These are phyloP conservation scores for Exobasidium cylindrosporum DNA, from an alignment of 1,284 basidiomycete genomes.

Conservation along the genomic window DNA sequence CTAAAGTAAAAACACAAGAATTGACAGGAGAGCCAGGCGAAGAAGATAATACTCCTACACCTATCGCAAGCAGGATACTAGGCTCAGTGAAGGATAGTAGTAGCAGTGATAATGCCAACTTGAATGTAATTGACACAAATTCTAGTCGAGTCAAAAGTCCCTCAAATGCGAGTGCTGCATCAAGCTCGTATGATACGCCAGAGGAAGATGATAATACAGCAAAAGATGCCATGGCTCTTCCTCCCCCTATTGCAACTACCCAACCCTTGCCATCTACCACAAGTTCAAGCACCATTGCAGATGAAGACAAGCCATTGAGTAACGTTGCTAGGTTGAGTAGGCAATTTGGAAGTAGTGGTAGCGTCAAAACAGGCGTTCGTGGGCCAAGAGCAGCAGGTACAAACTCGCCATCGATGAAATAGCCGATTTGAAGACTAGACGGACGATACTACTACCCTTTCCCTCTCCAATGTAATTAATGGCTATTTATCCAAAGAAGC, in stretches of 20 bases:
- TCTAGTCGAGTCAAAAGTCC: conserved; percentile 19
- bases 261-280: not conserved
- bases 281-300: too few relatives aligned
- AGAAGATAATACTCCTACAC: conserved; percentile 18
- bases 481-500: too few relatives aligned
- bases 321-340: conserved; percentile 40
- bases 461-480: too few relatives aligned
- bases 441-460: too few relatives aligned
- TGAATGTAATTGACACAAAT: conserved; percentile 48
- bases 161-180: conserved; percentile 19
- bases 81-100: too few relatives aligned
- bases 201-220: conserved; percentile 30
- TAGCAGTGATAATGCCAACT: conserved; percentile 54
- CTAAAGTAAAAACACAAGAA: not conserved
- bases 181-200: conserved; percentile 22
- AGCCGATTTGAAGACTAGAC: too few relatives aligned
- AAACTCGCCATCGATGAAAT: not conserved
- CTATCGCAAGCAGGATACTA: not conserved
- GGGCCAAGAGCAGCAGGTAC: not conserved
- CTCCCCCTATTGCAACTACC: conserved; percentile 4
- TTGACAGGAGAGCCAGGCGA: not conserved
- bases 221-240: conserved; percentile 10
- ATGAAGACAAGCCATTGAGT: conserved; percentile 26
- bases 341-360: conserved; percentile 28
- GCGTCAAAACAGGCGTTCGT: not conserved